Evolutionary conservation across 768 basidiomycete genomes (phyloP).

Genomic region (Psilocybe sp.): DNA sequence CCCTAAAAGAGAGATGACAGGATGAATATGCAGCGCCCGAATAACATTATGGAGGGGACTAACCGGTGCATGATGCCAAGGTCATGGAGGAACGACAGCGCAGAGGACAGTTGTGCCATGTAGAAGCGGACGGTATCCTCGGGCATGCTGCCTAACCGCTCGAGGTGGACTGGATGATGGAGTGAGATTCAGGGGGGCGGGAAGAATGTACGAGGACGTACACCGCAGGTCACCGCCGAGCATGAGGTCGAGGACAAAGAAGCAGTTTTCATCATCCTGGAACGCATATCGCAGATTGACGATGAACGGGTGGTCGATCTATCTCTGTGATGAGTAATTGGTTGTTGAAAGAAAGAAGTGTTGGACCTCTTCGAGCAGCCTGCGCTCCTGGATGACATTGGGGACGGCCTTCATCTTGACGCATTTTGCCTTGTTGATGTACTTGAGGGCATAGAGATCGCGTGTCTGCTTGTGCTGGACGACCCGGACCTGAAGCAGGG

Average conservation of each 20-base stretch:
- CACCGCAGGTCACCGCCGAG: slow-evolving; percentile 92
- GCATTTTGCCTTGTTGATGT: slow-evolving; percentile 97
- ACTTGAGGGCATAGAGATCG: slow-evolving; percentile 95
- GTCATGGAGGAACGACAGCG: slow-evolving; percentile 86
- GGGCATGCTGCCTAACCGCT: slow-evolving; percentile 68
- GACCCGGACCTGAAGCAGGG: slow-evolving; percentile 78
- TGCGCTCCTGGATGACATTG: slow-evolving; percentile 95
- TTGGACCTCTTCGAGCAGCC: slow-evolving; percentile 91
- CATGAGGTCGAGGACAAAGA: slow-evolving; percentile 98
- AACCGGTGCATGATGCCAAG: slow-evolving; percentile 96
- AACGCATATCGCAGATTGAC: slow-evolving; percentile 96
- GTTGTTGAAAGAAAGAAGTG: slow-evolving; percentile 2
- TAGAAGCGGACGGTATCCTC: slow-evolving; percentile 87
- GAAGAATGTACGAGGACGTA: slow-evolving; percentile 36
- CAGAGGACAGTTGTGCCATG: slow-evolving; percentile 86
- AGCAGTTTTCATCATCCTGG: slow-evolving; percentile 98
- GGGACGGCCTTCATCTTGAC: slow-evolving; percentile 98
- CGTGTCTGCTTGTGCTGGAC: slow-evolving; percentile 99
- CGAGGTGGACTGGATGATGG: slow-evolving; percentile 71
- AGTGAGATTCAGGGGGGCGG: slow-evolving; percentile 3
- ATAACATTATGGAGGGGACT: slow-evolving; percentile 19
- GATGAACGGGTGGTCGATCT: slow-evolving; percentile 95
- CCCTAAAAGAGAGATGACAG: slow-evolving; percentile 47
- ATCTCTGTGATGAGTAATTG: slow-evolving; percentile 2
- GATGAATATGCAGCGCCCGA: slow-evolving; percentile 10